phyloP scores from a whole-genome alignment of 2,329 filamentous ascomycete genomes.

The Talaromyces sp. region DNA sequence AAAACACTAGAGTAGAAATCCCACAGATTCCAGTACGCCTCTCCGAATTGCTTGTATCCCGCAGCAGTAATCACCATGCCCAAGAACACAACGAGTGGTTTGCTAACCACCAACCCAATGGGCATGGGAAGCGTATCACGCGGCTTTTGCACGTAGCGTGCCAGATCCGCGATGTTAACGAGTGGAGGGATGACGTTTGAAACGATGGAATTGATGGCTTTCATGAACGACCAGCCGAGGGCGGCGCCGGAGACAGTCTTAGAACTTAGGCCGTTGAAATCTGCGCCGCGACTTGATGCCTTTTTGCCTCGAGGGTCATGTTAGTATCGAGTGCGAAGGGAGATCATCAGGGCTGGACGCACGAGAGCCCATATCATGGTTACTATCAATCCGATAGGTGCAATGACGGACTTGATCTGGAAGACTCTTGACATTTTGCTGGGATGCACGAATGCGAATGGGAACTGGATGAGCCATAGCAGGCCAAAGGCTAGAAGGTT shows the following conservation, averaged over 20 bases:
- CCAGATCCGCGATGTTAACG: conserved; percentile 12
- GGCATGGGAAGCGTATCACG: conserved; percentile 14
- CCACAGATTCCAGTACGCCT: conserved; percentile 17
- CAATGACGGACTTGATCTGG: conserved; percentile 10
- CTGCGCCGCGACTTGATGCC: conserved; percentile 14
- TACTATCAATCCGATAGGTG: conserved; percentile 9
- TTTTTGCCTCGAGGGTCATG: neutral
- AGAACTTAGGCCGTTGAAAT: conserved; percentile 10
- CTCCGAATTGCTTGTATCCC: conserved; percentile 15
- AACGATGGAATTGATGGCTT: conserved; percentile 14
- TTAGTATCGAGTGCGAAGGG: neutral
- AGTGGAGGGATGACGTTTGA: conserved; percentile 7
- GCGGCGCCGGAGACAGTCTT: neutral
- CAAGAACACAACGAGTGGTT: conserved; percentile 12
- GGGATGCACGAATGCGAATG: conserved; percentile 16
- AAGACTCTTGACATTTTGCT: conserved; percentile 14
- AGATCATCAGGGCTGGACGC: neutral
- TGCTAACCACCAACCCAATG: conserved; percentile 12
- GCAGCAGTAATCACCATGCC: conserved; percentile 15
- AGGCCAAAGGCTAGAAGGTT: conserved; percentile 10
- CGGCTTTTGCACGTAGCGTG: conserved; percentile 9
- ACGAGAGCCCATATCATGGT: conserved; percentile 17
- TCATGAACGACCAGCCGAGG: conserved; percentile 14
- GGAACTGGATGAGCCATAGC: conserved; percentile 14
- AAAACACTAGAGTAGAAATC: conserved; percentile 12